Evolutionary conservation across 2,329 filamentous ascomycete genomes (phyloP).

Genomic region (Fusarium oxysporum): DNA sequence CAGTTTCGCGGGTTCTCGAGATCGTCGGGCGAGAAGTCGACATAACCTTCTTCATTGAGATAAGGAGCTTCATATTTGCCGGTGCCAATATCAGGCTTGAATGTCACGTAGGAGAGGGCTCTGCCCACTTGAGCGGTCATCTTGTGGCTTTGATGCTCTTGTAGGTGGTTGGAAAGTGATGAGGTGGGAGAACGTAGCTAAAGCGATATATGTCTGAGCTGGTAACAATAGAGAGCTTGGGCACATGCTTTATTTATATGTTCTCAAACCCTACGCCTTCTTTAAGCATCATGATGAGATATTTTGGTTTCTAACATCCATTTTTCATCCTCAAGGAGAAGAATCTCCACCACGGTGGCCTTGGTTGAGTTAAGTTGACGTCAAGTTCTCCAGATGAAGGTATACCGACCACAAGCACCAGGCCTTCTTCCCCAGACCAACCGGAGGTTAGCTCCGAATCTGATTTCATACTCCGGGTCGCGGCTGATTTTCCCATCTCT

Average conservation of each 20-base stretch:
- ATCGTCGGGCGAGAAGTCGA: conserved; percentile 64
- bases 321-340: not conserved
- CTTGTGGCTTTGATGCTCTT: not conserved
- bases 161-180: not conserved
- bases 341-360: conserved; percentile 4
- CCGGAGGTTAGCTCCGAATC: conserved; percentile 30
- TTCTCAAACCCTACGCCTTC: not conserved
- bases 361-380: conserved; percentile 26
- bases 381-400: conserved; percentile 25
- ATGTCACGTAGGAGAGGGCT: conserved; percentile 1
- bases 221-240: not conserved
- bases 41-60: conserved; percentile 61
- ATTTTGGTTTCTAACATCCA: not conserved
- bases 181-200: not conserved
- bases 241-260: conserved; percentile 12
- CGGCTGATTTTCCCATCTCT: not conserved
- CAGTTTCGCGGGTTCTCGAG: conserved; percentile 64
- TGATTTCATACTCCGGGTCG: not conserved
- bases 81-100: conserved; percentile 6
- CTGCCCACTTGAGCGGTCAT: not conserved
- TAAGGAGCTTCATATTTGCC: conserved; percentile 48
- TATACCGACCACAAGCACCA: conserved; percentile 6
- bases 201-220: not conserved
- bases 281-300: conserved; percentile 11
- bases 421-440: conserved; percentile 6